Evolutionary conservation across 169 alveolate species (phyloP).

Genomic region (Eimeria necatrix): DNA sequence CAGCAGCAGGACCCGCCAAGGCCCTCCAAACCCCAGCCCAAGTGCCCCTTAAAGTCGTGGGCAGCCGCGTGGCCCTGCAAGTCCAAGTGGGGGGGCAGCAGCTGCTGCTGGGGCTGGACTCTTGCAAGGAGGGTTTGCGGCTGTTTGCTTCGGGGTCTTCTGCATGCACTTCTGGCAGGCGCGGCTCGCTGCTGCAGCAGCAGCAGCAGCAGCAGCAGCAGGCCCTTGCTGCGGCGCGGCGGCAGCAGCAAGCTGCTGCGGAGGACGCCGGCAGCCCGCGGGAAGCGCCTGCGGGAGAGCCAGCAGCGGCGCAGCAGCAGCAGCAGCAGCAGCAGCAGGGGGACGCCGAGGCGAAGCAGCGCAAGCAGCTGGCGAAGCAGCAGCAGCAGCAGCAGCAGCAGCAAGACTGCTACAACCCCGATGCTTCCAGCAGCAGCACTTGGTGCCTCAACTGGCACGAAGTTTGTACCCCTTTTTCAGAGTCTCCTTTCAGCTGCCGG

Average conservation of each 20-base stretch:
- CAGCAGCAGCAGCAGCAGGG: neutral
- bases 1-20: neutral
- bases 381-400: slow-evolving; percentile 53
- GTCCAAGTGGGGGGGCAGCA: slow-evolving; percentile 48
- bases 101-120: slow-evolving; percentile 59
- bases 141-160: slow-evolving; percentile 33
- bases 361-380: neutral
- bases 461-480: slow-evolving; percentile 4
- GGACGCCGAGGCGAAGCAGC: neutral
- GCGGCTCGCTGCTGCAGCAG: neutral
- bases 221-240: neutral
- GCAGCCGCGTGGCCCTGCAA: neutral
- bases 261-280: neutral
- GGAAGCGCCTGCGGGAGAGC: neutral
- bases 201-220: slow-evolving; percentile 37
- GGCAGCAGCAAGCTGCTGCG: neutral
- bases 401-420: slow-evolving; percentile 7
- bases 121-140: slow-evolving; percentile 64
- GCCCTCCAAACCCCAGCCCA: neutral
- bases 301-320: neutral
- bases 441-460: slow-evolving; percentile 33
- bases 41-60: neutral
- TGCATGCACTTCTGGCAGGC: slow-evolving; percentile 58
- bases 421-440: neutral
- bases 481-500: slow-evolving; percentile 42